phyloP scores from a whole-genome alignment of 2,329 filamentous ascomycete species.

The Aureobasidium mangrovei region DNA sequence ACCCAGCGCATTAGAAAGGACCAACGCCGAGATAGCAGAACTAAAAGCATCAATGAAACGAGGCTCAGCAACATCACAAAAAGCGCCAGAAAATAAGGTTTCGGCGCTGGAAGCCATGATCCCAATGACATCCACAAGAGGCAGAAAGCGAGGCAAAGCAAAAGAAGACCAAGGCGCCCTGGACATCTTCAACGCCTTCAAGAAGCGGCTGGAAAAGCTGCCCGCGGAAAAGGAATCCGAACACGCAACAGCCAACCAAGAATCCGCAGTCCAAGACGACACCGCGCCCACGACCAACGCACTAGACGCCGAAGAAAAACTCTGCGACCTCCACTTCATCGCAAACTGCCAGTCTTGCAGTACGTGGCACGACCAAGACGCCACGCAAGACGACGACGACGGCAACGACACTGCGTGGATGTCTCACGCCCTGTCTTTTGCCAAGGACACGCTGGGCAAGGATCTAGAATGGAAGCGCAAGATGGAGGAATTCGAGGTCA shows the following conservation, averaged over 20 bases:
- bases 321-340: constrained; percentile 95
- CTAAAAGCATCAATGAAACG: constrained; percentile 76
- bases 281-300: constrained; percentile 17
- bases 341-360: constrained; percentile 88
- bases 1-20: constrained; percentile 47
- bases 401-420: constrained; percentile 64
- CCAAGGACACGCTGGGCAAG: constrained; percentile 83
- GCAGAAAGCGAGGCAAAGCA: constrained; percentile 56
- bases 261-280: background rate
- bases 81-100: constrained; percentile 47
- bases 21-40: constrained; percentile 72
- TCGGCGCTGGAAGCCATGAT: constrained; percentile 66
- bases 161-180: constrained; percentile 49
- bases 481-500: constrained; percentile 80
- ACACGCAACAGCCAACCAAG: background rate
- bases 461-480: constrained; percentile 83
- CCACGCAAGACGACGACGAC: constrained; percentile 48
- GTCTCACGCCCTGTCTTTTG: constrained; percentile 75
- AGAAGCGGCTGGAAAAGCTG: constrained; percentile 57
- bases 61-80: constrained; percentile 26
- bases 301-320: constrained; percentile 59
- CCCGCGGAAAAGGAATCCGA: constrained; percentile 14
- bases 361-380: constrained; percentile 66
- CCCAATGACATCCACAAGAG: constrained; percentile 59
- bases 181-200: constrained; percentile 69